Base-by-base conservation (phyloP, 805 yeast genomes). In the Yamadazyma ubonensis region DNA sequence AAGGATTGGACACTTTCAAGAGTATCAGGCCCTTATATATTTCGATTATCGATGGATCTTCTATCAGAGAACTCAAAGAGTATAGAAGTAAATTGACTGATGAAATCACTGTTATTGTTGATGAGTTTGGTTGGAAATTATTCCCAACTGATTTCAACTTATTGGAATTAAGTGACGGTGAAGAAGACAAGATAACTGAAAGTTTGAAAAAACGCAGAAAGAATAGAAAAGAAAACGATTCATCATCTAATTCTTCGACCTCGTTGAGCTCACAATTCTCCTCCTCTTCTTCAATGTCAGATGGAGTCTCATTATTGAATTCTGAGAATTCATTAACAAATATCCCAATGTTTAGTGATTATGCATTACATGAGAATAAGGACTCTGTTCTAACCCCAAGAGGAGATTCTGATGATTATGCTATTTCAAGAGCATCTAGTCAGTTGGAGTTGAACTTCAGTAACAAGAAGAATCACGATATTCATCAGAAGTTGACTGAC, bases 1-100 rank as follows among this genome's bases (percentile, higher is more conserved):
- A 81, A 44, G 99, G 99, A 25, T 75, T 87, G 80, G 98, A 91
- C 57, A 73, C 86, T 34, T 75, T 84, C 58, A 88, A 88, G 57
- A 82, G 95, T 3, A 65, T 91, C 41, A 75, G 89, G 49, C 96
- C 98, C 1, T 65, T 91, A 30, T 84, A 83, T 62, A 59, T 83
- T 19, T 78, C 86, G 2, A 58, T 85, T 14, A 75, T 75, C 8
- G 71, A 79, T 17, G 83, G 84, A 29, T 63, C 74, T 14, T 75
- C 81, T 1, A 66, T 83, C 36, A 58, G 60, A 30, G 75, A 80
- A 42, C 67, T 93, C 49, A 81, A 86, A 51, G 62, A 67, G 19
- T 71, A 77, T 36, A 73, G 98, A 47, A 65, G 67, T 29, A 74
- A 73, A 45, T 70, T 91, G 43, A 78, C 86, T 15, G 75, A 71